Evolutionary conservation across 768 basidiomycete genomes (phyloP).

Genomic region (Leccinum obscurum): DNA sequence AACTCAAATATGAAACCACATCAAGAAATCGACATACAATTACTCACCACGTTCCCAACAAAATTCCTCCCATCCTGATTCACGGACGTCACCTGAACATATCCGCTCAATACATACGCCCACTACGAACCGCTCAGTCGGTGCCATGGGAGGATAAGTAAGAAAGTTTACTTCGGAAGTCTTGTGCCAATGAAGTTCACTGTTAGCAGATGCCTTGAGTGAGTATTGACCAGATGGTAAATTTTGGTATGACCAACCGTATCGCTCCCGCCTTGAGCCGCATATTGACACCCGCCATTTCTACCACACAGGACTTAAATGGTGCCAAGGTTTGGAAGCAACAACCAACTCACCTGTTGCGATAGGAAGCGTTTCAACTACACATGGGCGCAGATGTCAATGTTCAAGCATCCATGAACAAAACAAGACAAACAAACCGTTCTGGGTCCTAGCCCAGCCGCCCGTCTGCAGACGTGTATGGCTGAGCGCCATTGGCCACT

Average conservation of each 20-base stretch:
- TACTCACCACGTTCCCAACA: conserved; percentile 46
- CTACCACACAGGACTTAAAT: not conserved
- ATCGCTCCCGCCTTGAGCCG: conserved; percentile 39
- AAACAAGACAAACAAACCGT: conserved; percentile 34
- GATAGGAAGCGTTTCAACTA: conserved; percentile 39
- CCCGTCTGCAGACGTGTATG: conserved; percentile 56
- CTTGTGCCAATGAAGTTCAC: conserved; percentile 45
- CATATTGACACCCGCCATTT: conserved; percentile 36
- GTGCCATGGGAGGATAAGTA: not conserved
- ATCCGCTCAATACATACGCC: conserved; percentile 51
- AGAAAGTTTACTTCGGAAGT: conserved; percentile 24
- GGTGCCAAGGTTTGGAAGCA: not conserved
- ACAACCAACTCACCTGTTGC: conserved; percentile 32
- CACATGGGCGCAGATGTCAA: not conserved
- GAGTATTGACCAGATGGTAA: not conserved
- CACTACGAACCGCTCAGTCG: conserved; percentile 28
- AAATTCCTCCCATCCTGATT: conserved; percentile 48
- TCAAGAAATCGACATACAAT: not conserved
- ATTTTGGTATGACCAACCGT: conserved; percentile 20
- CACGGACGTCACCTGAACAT: conserved; percentile 45
- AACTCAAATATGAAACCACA: conserved; percentile 18
- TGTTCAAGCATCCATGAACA: not conserved
- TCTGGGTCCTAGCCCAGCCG: conserved; percentile 63
- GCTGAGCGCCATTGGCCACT: conserved; percentile 61
- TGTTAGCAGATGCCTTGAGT: conserved; percentile 7